A percentile compares a stretch with the other conserved stretches of the same genome.
Evolutionary conservation across 2,329 filamentous ascomycete species (phyloP).

Genomic region (Pseudocercospora pini-densiflorae): DNA sequence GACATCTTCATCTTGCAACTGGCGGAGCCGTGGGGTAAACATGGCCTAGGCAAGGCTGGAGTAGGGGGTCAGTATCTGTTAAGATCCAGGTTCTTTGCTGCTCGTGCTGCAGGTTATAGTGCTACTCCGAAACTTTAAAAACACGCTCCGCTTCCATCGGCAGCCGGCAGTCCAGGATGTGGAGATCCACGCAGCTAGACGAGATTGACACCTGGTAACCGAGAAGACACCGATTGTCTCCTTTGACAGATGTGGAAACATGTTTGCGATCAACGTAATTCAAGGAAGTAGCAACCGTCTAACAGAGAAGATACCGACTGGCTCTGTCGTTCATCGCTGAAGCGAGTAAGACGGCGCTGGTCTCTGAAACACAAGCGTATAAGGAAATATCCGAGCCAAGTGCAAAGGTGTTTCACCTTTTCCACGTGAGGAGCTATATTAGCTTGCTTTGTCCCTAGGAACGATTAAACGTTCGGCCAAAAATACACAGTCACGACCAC

Average conservation of each 20-base stretch:
- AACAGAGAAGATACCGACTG: background rate
- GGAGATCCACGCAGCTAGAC: background rate
- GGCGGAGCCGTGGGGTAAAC: background rate
- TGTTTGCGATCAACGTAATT: background rate
- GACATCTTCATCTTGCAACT: background rate
- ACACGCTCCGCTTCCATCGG: background rate
- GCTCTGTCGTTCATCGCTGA: background rate
- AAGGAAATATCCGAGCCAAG: background rate
- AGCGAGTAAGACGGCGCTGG: background rate
- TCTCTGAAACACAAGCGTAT: background rate
- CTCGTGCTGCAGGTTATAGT: constrained; percentile 3
- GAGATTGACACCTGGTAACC: constrained; percentile 2
- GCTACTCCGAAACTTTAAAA: background rate
- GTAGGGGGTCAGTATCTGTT: constrained; percentile 3
- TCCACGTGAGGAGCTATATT: background rate
- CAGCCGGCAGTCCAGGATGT: background rate
- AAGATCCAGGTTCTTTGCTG: constrained; percentile 13
- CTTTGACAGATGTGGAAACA: background rate
- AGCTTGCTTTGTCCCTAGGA: background rate
- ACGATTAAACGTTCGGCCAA: background rate
- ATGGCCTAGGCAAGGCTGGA: background rate
- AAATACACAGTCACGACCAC: background rate
- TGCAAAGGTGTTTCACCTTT: background rate
- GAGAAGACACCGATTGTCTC: background rate
- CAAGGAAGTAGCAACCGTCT: too few relatives aligned